Conservation (phyloP, 441 rosid genomes). For the Eruca vesicaria region DNA sequence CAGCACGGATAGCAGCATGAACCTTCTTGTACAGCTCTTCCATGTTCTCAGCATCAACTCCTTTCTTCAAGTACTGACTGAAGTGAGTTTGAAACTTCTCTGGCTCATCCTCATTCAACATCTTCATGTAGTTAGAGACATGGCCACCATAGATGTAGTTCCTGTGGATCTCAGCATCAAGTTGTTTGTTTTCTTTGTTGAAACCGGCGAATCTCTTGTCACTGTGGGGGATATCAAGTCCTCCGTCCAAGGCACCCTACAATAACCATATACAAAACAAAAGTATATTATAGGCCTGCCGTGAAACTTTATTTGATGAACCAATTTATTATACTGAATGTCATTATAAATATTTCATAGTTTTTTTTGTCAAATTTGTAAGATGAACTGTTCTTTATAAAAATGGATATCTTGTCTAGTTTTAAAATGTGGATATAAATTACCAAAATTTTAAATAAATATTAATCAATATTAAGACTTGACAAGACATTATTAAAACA, state of each 20-base stretch:
- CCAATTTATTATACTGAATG: no score
- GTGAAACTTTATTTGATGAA: background rate
- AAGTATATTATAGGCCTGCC: background rate
- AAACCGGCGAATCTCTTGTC: slow-evolving; percentile 93
- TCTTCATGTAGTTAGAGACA: slow-evolving; percentile 72
- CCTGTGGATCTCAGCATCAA: slow-evolving; percentile 75
- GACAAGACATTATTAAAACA: background rate
- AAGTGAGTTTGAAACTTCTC: slow-evolving; percentile 87
- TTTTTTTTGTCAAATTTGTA: no score
- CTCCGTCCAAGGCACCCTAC: slow-evolving; percentile 88
- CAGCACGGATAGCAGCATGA: slow-evolving; percentile 88
- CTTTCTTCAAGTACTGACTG: slow-evolving; percentile 69
- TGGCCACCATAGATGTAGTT: slow-evolving; percentile 85
- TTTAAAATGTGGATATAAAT: no score
- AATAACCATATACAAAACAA: background rate
- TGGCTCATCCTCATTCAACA: slow-evolving; percentile 71
- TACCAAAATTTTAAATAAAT: no score
- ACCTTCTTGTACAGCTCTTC: slow-evolving; percentile 79
- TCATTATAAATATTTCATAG: no score
- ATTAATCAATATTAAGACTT: no score
- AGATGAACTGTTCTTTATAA: no score
- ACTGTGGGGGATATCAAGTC: slow-evolving; percentile 90
- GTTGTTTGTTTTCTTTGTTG: slow-evolving; percentile 68
- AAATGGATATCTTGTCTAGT: no score
- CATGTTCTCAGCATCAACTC: slow-evolving; percentile 64